Evolutionary conservation across 1,284 basidiomycete genomes (phyloP).

Genomic region (Sporisorium scitamineum): DNA sequence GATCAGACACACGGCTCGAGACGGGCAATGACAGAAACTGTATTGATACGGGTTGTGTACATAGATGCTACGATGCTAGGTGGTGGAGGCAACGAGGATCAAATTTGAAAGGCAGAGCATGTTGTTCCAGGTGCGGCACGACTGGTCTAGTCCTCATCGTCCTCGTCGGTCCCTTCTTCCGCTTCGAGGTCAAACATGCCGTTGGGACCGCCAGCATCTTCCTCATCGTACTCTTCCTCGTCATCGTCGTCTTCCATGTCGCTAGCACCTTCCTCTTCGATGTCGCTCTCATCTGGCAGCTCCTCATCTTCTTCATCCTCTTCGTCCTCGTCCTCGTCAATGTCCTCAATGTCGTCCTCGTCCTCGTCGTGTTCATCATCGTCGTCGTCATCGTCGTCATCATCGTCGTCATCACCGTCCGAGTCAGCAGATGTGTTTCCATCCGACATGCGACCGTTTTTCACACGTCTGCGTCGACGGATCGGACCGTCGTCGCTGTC

Average conservation of each 20-base stretch:
- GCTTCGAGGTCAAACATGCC: conserved; percentile 54
- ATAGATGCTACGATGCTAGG: conserved; percentile 1
- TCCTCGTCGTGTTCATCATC: conserved; percentile 29
- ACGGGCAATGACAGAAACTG: neutral
- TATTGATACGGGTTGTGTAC: neutral
- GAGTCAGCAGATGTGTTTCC: conserved; percentile 50
- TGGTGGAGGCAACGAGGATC: neutral
- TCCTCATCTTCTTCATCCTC: conserved; percentile 42
- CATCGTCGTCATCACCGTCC: conserved; percentile 44
- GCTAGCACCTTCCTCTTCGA: conserved; percentile 46
- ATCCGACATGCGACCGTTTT: conserved; percentile 37
- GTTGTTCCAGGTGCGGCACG: neutral
- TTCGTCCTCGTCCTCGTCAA: conserved; percentile 30
- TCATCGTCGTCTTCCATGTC: conserved; percentile 51
- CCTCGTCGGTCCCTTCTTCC: conserved; percentile 51
- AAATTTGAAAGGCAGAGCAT: no score
- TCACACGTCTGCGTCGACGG: conserved; percentile 27
- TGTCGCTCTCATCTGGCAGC: conserved; percentile 50
- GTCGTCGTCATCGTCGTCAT: conserved; percentile 23
- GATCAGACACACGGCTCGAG: neutral
- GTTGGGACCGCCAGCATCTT: conserved; percentile 42
- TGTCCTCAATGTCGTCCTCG: conserved; percentile 26
- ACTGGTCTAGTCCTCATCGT: conserved; percentile 35
- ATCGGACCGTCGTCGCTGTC: conserved; percentile 46
- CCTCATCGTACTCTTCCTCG: conserved; percentile 55